These are phyloP conservation scores for Volvox africanus DNA, from an alignment of 139 green algal genomes.

Conservation along the genomic window DNA sequence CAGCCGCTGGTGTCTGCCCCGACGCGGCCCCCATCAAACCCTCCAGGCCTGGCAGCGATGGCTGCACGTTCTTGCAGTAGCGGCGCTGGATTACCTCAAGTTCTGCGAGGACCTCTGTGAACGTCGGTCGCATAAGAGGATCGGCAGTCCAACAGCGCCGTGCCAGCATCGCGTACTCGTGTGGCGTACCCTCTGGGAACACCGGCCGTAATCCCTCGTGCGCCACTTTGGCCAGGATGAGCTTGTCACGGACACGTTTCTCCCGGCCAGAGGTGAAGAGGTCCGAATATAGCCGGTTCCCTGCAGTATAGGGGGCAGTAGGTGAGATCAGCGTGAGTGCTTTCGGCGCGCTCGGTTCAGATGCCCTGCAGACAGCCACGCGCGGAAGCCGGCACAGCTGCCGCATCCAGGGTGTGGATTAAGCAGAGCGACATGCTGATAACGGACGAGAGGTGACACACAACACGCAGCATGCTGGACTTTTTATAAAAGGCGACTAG, in stretches of 20 bases:
- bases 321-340: no score
- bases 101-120: constrained; percentile 47
- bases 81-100: constrained; percentile 33
- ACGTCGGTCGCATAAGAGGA: constrained; percentile 41
- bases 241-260: constrained; percentile 52
- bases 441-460: no score
- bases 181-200: constrained; percentile 33
- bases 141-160: constrained; percentile 51
- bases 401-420: no score
- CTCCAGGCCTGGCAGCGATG: constrained; percentile 23
- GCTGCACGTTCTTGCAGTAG: constrained; percentile 27
- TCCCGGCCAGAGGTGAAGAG: constrained; percentile 31
- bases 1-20: neutral
- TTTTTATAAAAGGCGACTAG: no score
- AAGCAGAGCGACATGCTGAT: no score
- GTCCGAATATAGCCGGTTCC: constrained; percentile 40
- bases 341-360: no score
- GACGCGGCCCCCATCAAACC: neutral
- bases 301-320: neutral
- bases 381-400: no score
- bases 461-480: no score
- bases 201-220: constrained; percentile 52
- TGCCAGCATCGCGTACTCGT: constrained; percentile 37
- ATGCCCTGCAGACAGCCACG: no score
- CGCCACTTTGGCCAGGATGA: constrained; percentile 51